Evolutionary conservation across 768 basidiomycete genomes (phyloP).

Genomic region (Psilocybe azurescens): DNA sequence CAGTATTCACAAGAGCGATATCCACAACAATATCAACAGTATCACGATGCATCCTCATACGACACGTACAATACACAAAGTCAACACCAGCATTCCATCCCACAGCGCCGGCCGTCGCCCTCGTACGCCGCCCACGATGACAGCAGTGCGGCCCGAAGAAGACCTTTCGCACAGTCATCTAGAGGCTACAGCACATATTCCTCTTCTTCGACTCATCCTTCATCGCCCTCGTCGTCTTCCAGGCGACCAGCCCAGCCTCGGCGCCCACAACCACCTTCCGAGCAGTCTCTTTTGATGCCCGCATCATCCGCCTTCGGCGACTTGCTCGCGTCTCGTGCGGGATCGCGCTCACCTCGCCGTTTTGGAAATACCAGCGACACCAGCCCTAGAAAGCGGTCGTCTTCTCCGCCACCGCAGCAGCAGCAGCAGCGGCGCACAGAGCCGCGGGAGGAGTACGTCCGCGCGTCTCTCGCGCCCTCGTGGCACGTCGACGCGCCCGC

Average conservation of each 20-base stretch:
- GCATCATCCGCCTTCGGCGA: neutral
- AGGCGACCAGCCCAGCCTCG: neutral
- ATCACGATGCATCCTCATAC: neutral
- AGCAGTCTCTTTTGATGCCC: neutral
- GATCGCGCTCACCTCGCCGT: too few relatives aligned
- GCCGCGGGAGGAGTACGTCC: neutral
- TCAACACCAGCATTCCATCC: neutral
- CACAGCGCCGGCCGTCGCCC: neutral
- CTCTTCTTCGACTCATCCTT: neutral
- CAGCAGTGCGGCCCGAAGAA: neutral
- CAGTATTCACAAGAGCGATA: neutral
- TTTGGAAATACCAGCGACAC: too few relatives aligned
- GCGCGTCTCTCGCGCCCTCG: neutral
- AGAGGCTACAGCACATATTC: neutral
- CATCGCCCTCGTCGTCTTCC: neutral
- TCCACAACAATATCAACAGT: neutral
- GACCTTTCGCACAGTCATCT: too few relatives aligned
- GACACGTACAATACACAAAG: neutral
- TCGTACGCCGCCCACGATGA: neutral
- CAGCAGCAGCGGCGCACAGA: neutral
- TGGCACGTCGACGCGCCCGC: constrained; percentile 28
- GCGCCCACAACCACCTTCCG: neutral
- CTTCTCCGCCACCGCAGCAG: neutral
- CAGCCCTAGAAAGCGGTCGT: too few relatives aligned
- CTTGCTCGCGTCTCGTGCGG: too few relatives aligned